These are phyloP conservation scores for Suillus lakei DNA, from an alignment of 768 basidiomycete species.

Conservation along the genomic window DNA sequence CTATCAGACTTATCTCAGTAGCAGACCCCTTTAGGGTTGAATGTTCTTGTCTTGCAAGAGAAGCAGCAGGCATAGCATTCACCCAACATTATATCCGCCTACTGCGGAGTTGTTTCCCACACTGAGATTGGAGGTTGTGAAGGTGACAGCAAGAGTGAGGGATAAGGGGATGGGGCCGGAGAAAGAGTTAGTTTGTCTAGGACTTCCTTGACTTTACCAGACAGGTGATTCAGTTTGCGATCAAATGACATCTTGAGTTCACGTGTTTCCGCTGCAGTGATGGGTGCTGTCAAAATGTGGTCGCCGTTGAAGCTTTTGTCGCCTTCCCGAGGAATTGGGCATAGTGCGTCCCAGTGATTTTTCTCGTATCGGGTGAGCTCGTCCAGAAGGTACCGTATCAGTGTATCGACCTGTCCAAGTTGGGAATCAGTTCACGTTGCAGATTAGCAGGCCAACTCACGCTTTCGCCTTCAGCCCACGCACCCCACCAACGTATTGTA, in stretches of 20 bases:
- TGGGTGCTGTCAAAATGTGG: slow-evolving; percentile 17
- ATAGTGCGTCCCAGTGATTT: slow-evolving; percentile 33
- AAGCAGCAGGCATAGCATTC: too few species aligned
- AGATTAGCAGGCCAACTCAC: too few species aligned
- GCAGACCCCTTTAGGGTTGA: too few species aligned
- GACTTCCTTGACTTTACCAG: not conserved
- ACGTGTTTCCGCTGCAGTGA: slow-evolving; percentile 25
- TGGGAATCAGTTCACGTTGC: too few species aligned
- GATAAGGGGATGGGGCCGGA: not conserved
- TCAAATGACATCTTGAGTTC: slow-evolving; percentile 12
- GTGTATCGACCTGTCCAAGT: slow-evolving; percentile 41
- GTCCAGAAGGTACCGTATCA: slow-evolving; percentile 42
- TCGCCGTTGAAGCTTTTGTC: slow-evolving; percentile 35
- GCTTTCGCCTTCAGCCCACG: slow-evolving; percentile 20
- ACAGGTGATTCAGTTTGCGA: slow-evolving; percentile 8
- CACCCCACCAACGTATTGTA: slow-evolving; percentile 45
- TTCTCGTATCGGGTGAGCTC: slow-evolving; percentile 36
- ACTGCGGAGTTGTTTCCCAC: too few species aligned
- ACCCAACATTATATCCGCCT: too few species aligned
- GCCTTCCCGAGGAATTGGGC: slow-evolving; percentile 26
- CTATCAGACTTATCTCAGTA: too few species aligned
- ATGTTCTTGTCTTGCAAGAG: too few species aligned
- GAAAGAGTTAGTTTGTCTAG: not conserved
- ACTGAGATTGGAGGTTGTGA: not conserved
- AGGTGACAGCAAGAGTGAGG: not conserved